Percentiles rank a stretch among this genome's conserved stretches.
These are phyloP conservation scores for Cicer bijugum DNA, from an alignment of 306 rosid genomes.

Conservation along the genomic window DNA sequence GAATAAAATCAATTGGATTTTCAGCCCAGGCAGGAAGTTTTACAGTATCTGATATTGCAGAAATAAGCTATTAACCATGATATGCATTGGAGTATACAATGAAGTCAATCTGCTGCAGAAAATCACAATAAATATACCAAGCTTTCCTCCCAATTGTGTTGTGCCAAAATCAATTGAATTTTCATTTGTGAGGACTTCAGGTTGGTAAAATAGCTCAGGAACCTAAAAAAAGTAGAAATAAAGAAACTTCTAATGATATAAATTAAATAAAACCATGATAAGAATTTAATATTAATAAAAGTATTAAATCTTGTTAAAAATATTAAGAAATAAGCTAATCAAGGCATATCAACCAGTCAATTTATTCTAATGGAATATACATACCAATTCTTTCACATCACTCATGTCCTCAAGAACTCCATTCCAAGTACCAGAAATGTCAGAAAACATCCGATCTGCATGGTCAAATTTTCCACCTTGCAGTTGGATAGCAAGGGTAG, in stretches of 20 bases:
- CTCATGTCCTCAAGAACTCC: conserved; percentile 98
- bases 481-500: conserved; percentile 91
- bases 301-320: conserved; percentile 14
- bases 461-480: conserved; percentile 99
- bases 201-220: conserved; percentile 95
- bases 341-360: conserved; percentile 36
- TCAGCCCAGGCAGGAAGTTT: conserved; percentile 97
- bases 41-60: conserved; percentile 69
- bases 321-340: conserved; percentile 22
- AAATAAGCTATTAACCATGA: conserved; percentile 44
- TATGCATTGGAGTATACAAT: conserved; percentile 34
- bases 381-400: conserved; percentile 98
- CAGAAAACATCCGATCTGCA: conserved; percentile 98
- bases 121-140: conserved; percentile 64
- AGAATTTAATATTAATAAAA: conserved; percentile 36
- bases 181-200: conserved; percentile 93
- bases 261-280: conserved; percentile 43
- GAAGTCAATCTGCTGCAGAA: conserved; percentile 29
- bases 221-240: conserved; percentile 57
- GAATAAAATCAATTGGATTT: conserved; percentile 86
- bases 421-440: conserved; percentile 90
- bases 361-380: conserved; percentile 37
- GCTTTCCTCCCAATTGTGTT: conserved; percentile 86
- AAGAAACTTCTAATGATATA: conserved; percentile 13
- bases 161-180: conserved; percentile 95